Conservation (phyloP, 805 yeast genomes). For the Suhomyces xylopsoci region DNA sequence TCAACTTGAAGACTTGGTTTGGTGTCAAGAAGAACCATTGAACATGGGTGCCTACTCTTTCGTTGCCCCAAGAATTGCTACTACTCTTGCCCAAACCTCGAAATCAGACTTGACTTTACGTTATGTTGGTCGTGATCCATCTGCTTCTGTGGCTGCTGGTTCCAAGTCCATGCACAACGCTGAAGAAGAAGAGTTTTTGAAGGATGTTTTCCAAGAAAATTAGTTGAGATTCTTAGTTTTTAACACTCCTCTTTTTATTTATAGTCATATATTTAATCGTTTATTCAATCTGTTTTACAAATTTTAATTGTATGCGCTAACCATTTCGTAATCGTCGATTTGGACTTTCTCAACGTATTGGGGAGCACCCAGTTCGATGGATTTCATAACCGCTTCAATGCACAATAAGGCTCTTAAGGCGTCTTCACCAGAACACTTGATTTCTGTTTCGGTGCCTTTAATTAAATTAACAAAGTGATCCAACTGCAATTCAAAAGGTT, state of each 20-base stretch:
- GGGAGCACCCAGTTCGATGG: conserved; percentile 35
- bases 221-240: background rate
- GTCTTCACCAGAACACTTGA: conserved; percentile 35
- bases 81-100: conserved; percentile 73
- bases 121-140: conserved; percentile 97
- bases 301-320: background rate
- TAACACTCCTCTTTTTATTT: background rate
- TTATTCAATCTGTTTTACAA: background rate
- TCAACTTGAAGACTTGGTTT: conserved; percentile 80
- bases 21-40: conserved; percentile 99
- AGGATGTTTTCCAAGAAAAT: conserved; percentile 56
- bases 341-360: conserved; percentile 23
- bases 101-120: conserved; percentile 55
- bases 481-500: conserved; percentile 38
- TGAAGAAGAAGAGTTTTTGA: conserved; percentile 85
- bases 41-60: conserved; percentile 90
- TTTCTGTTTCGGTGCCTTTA: conserved; percentile 22
- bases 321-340: conserved; percentile 13
- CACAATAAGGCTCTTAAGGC: conserved; percentile 37
- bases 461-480: conserved; percentile 36
- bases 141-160: conserved; percentile 98
- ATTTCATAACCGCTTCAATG: conserved; percentile 32
- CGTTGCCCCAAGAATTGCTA: conserved; percentile 78
- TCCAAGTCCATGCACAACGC: conserved; percentile 80
- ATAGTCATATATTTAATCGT: background rate